Base-by-base conservation (phyloP, 805 yeast genomes). In the Myxozyma vanderwaltii region DNA sequence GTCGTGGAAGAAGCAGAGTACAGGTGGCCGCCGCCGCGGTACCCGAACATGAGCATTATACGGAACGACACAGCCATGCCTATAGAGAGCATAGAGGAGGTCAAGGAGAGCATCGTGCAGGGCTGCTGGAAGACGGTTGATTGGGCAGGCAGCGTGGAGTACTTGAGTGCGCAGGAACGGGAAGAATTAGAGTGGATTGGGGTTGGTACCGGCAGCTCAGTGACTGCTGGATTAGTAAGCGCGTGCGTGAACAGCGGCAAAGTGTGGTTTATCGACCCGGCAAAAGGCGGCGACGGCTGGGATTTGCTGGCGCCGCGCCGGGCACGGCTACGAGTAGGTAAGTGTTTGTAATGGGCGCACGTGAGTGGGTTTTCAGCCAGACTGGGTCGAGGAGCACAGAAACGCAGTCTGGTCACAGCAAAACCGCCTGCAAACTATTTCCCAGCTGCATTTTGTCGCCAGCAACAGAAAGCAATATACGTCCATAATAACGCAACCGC, bases 121-220 rank as follows among this genome's bases (percentile, higher is more conserved):
- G 65, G 63, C 7, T 62, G 63, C 58, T 59, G 58, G 58, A 19
- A 4, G 40, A 59, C 49, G 27, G 65, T 62, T 15, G 50, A 62
- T 44, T 62, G 65, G 65, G 29, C 43, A n/a, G 58, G 57, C 35
- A 51, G 56, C 19, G 58, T 60, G 13, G 31, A 41, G 31, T 27
- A 21, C 12, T 33, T 51, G 3, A 40, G 13, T 39, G 38, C 6
- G 13, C 35, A 36, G 45, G 12, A n/a, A 6, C n/a, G n/a, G 51
- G 56, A 15, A 56, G 10, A 3, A 21, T 8, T 12, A n/a, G 40
- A 29, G 17, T 62, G 55, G 58, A 10, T 51, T 12, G 65, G 65
- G 1, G 27, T 61, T 17, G 65, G 65, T 4, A 35, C 53, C 19
- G 65, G 64, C 15, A 55, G 64, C 43, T 31, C 49, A 13, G 54